phyloP scores from a whole-genome alignment of 345 rosid genomes.

The Lepidium didymum region DNA sequence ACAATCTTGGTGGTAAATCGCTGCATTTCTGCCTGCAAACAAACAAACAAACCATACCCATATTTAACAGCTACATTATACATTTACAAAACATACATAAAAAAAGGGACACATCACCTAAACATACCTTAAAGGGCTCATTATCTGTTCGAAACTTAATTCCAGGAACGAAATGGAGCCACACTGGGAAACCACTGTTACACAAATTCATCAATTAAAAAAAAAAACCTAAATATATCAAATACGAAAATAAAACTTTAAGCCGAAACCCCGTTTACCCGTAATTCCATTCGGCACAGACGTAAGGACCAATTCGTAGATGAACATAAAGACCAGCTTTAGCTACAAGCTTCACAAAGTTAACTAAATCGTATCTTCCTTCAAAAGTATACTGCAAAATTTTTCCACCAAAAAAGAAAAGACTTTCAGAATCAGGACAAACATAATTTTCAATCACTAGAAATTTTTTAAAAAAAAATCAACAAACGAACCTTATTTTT shows the following conservation, averaged over 20 bases:
- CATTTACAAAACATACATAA: background rate
- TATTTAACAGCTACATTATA: background rate
- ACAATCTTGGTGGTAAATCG: conserved; percentile 83
- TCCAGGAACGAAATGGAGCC: conserved; percentile 87
- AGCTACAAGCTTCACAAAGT: conserved; percentile 72
- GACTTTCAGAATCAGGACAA: background rate
- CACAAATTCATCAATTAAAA: background rate
- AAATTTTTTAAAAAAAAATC: too few species aligned
- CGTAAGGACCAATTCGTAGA: conserved; percentile 95
- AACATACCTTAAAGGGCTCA: conserved; percentile 72
- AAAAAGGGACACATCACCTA: background rate
- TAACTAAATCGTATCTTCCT: conserved; percentile 82
- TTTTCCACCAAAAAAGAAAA: background rate
- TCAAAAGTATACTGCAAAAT: conserved; percentile 67
- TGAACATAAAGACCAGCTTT: conserved; percentile 86
- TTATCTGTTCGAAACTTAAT: conserved; percentile 83
- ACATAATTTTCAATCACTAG: background rate
- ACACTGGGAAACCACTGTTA: conserved; percentile 85
- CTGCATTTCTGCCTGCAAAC: conserved; percentile 75
- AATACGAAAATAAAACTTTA: too few species aligned
- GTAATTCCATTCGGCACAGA: conserved; percentile 94
- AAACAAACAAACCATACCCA: background rate
- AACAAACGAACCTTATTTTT: conserved; percentile 53
- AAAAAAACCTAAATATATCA: too few species aligned
- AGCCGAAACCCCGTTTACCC: conserved; percentile 41